Conservation (phyloP, 2,329 filamentous ascomycete genomes). For the Setomelanomma holmii region DNA sequence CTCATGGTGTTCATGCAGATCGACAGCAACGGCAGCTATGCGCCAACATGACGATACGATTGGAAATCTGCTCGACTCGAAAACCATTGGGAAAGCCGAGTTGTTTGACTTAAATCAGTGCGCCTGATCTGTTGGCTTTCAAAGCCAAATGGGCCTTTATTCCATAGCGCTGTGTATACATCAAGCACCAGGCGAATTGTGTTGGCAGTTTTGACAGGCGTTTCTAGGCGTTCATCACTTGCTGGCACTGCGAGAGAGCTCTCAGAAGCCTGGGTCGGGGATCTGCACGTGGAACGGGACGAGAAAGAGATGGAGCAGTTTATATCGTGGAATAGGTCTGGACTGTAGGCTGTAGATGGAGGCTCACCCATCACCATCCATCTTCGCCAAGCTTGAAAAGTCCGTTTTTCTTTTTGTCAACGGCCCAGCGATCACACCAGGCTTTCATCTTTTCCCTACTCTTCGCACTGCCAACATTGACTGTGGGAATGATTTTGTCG, state of each 20-base stretch:
- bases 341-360: neutral
- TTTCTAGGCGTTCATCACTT: too few species aligned
- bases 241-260: too few species aligned
- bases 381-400: slow-evolving; percentile 53
- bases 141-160: too few species aligned
- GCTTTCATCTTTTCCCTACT: slow-evolving; percentile 70
- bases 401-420: slow-evolving; percentile 68
- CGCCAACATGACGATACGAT: too few species aligned
- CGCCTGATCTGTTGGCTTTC: too few species aligned
- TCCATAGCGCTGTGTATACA: too few species aligned
- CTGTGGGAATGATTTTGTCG: slow-evolving; percentile 89
- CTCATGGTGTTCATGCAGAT: slow-evolving; percentile 15
- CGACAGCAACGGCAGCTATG: neutral
- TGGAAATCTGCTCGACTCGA: too few species aligned
- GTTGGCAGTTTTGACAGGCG: too few species aligned
- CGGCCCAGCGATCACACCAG: slow-evolving; percentile 70
- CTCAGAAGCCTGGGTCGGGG: too few species aligned
- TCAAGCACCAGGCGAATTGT: too few species aligned
- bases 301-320: neutral
- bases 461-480: slow-evolving; percentile 77
- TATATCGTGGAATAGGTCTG: neutral
- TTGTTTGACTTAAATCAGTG: too few species aligned
- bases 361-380: slow-evolving; percentile 17
- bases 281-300: neutral
- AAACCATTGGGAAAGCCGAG: too few species aligned